Percentiles rank a stretch among this genome's conserved stretches.
phyloP scores from a whole-genome alignment of 306 rosid species.

The Fragaria vesca region DNA sequence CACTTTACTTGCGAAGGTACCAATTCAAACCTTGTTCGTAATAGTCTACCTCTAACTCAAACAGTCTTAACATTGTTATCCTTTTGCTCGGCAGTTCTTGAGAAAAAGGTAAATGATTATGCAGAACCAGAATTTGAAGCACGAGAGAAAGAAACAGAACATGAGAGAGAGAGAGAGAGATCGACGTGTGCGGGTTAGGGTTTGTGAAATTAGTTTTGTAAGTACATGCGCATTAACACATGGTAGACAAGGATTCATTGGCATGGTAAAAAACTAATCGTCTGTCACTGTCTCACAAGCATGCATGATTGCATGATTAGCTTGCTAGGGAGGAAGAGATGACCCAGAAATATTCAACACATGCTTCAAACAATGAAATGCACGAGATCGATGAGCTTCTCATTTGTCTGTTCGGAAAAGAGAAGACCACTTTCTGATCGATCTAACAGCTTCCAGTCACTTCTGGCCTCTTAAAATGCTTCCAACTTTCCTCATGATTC shows the following conservation, averaged over 20 bases:
- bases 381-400: slow-evolving; percentile 3
- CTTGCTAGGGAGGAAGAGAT: not conserved
- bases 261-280: not conserved
- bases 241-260: slow-evolving; percentile 21
- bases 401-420: not conserved
- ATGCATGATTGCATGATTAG: slow-evolving; percentile 14
- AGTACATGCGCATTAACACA: slow-evolving; percentile 32
- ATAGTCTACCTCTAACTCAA: not conserved
- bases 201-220: slow-evolving; percentile 4
- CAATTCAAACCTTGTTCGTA: not conserved
- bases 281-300: slow-evolving; percentile 25
- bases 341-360: slow-evolving; percentile 16
- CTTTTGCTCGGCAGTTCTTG: not conserved
- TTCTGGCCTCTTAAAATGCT: not conserved
- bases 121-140: not conserved
- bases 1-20: no score
- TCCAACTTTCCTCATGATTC: not conserved
- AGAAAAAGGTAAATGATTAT: not conserved
- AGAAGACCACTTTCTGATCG: not conserved
- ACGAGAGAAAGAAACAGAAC: not conserved
- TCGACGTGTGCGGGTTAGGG: not conserved
- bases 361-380: slow-evolving; percentile 9
- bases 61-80: not conserved
- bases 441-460: not conserved
- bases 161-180: not conserved